Base-by-base conservation (phyloP, 1,139 yeast genomes). In the Geotrichum restrictum region DNA sequence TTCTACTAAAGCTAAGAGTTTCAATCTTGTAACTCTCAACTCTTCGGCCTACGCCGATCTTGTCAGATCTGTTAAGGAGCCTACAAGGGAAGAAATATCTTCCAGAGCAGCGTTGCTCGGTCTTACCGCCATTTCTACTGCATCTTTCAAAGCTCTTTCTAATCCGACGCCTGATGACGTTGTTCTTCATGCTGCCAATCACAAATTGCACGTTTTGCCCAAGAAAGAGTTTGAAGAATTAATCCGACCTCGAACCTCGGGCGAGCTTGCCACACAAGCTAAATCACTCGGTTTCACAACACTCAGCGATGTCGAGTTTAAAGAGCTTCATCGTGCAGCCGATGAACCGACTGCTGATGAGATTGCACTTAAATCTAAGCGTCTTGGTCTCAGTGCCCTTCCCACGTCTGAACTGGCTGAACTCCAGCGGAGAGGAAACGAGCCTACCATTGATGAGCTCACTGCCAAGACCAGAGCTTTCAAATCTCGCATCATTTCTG, bases 1-100 rank as follows among this genome's bases (percentile, higher is more conserved):
- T 22, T 54, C 59, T 18, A 60, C 64, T 5, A 66, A 67, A 45
- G 80, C 80, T 1, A 52, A 58, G 14, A 59, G 45, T n/a, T 34
- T 56, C 18, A 63, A 63, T 10, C 55, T 61, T 34, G 60, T 62
- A 13, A 56, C 69, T 10, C 45, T 73, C 16, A 55, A 65, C 3
- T 50, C 62, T 13, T 55, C 62, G 0, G 68, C 68, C 1, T 46
- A 48, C 29, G 32, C 40, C 14, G 40, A 34, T 3, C 50, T 53
- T 14, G 14, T 45, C n/a, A 45, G 51, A 19, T 14, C 34, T 10
- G 49, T 49, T 7, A 43, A 42, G 3, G 45, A 52, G 3, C 57
- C 57, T 8, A 46, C 50, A 14, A 42, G 38, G 24, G 54, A 64
- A 2, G 69, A 72, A 50, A 53, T 75, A 29, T 50, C 41, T 7